Percentiles rank a stretch among this genome's conserved stretches.
Conservation (phyloP, 148 eudicot genomes). For the Cornus controversa region DNA sequence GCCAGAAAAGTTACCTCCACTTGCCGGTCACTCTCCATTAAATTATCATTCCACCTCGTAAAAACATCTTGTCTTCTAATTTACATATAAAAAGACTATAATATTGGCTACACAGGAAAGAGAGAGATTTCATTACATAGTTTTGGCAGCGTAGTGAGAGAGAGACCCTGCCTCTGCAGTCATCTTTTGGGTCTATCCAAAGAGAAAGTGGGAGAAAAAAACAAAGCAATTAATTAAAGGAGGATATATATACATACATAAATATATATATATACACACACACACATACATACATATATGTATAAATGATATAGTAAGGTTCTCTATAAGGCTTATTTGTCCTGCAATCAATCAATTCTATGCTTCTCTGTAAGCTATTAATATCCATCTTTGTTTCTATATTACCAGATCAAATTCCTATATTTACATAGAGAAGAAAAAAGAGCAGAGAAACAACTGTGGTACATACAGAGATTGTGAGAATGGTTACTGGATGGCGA, state of each 20-base stretch:
- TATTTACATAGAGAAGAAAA: too few relatives aligned
- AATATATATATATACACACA: neutral
- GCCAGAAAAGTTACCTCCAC: conserved; percentile 14
- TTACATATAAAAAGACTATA: too few relatives aligned
- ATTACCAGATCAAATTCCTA: too few relatives aligned
- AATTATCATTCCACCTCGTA: neutral
- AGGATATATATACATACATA: neutral
- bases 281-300: neutral
- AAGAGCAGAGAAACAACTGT: too few relatives aligned
- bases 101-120: too few relatives aligned
- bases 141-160: neutral
- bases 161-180: neutral
- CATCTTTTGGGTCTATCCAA: conserved; percentile 6
- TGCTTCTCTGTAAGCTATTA: neutral
- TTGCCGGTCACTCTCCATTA: conserved; percentile 12
- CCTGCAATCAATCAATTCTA: neutral
- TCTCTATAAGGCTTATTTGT: neutral
- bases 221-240: neutral
- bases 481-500: conserved; percentile 74
- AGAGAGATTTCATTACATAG: neutral
- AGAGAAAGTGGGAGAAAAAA: neutral
- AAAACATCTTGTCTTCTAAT: neutral
- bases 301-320: too few relatives aligned
- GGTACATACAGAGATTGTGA: neutral
- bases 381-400: neutral